Evolutionary conservation across 805 yeast genomes (phyloP), one percentile per base, ranked within the genome.

Genomic region (Starmerella apis): DNA sequence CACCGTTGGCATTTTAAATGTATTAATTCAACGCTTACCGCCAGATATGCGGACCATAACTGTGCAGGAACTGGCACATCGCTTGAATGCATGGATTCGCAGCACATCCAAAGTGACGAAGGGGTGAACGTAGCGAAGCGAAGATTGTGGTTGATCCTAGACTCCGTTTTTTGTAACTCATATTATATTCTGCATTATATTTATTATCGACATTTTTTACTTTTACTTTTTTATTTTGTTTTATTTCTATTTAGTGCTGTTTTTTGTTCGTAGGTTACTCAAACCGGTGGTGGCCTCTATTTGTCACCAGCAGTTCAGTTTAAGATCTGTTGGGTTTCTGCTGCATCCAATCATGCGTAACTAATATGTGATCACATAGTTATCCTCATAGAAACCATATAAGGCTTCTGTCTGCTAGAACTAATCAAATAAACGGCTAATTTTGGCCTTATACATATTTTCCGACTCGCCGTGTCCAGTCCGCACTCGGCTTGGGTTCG

Each of bases 71-170:
- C 10, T 52, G 25, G 39, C 28, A 2, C 25, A 31, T 14, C 51
- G 57, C 5, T 35, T 50, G 16, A 25, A 27, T 16, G 52, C 42
- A 2, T 53, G 54, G 54, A 28, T 41, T 14, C 42, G 44, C 28
- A 35, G 24, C 41, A 51, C 49, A 14, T 22, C 23, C 18, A 42
- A 19, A 8, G 18, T 36, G 30, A 20, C 43, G 11, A 23, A 24
- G 30, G 7, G 5, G n/a, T 37, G 25, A 23, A 3, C 22, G 10
- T n/a, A 11, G 14, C 22, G n/a, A n/a, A n/a, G n/a, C n/a, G n/a
- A n/a, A n/a, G n/a, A n/a, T n/a, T n/a, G n/a, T n/a, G n/a, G n/a
- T n/a, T n/a, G n/a, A n/a, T n/a, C n/a, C n/a, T n/a, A n/a, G n/a
- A n/a, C n/a, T n/a, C n/a, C n/a, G n/a, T n/a, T n/a, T n/a, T n/a